Evolutionary conservation across 2,329 filamentous ascomycete genomes (phyloP).

Genomic region (Fusarium sp.): DNA sequence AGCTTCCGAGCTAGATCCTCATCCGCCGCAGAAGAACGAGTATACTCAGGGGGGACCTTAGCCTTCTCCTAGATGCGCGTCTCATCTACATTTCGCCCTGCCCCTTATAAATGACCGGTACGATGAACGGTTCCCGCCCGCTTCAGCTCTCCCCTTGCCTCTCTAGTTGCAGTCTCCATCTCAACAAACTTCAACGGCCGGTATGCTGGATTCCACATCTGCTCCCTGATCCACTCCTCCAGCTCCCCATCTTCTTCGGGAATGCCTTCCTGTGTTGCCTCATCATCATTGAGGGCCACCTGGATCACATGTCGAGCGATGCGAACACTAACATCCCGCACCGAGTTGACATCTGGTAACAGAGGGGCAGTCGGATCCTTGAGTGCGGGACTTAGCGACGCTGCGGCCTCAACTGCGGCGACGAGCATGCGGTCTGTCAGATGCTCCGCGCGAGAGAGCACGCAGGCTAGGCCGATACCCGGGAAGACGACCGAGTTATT

Average conservation of each 20-base stretch:
- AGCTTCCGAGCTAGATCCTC: too few species aligned
- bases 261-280: constrained; percentile 73
- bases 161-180: constrained; percentile 61
- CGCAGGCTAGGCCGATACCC: constrained; percentile 82
- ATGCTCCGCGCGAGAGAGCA: constrained; percentile 74
- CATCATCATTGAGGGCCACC: constrained; percentile 74
- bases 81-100: neutral
- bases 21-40: too few species aligned
- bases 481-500: constrained; percentile 91
- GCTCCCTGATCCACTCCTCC: constrained; percentile 78
- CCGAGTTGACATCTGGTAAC: constrained; percentile 79
- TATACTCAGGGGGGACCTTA: too few species aligned
- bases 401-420: constrained; percentile 79
- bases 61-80: too few species aligned
- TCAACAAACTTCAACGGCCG: constrained; percentile 69
- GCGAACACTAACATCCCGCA: constrained; percentile 79
- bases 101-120: constrained; percentile 12
- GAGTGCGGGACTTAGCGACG: constrained; percentile 76
- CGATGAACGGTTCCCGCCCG: constrained; percentile 45
- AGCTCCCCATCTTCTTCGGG: constrained; percentile 66
- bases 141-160: constrained; percentile 58
- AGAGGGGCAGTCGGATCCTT: constrained; percentile 71
- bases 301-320: constrained; percentile 82
- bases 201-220: constrained; percentile 84
- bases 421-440: constrained; percentile 85